phyloP scores from a whole-genome alignment of 228 moss, liverwort and hornwort genomes.

The Sphagnum fallax region DNA sequence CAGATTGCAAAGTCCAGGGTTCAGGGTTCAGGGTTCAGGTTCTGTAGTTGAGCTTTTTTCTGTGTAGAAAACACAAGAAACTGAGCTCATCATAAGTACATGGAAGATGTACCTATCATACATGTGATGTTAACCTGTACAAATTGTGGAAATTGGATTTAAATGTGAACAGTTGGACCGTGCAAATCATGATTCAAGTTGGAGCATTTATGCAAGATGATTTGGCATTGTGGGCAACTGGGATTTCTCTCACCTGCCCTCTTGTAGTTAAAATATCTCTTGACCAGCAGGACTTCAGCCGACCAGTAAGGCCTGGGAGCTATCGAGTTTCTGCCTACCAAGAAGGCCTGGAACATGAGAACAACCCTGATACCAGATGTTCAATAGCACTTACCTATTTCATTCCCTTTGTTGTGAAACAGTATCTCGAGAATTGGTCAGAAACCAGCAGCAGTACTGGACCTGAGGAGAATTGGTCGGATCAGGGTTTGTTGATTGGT shows the following conservation, averaged over 20 bases:
- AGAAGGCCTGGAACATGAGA: slow-evolving; percentile 3
- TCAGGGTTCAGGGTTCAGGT: too few relatives aligned
- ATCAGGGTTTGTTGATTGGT: slow-evolving; percentile 23
- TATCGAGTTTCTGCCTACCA: slow-evolving; percentile 30
- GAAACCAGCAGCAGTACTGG: not conserved
- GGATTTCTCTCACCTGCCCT: slow-evolving; percentile 24
- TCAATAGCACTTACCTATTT: slow-evolving; percentile 39
- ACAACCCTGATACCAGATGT: not conserved
- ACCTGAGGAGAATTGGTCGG: slow-evolving; percentile 9
- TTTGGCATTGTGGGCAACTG: slow-evolving; percentile 33
- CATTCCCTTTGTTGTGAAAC: slow-evolving; percentile 36
- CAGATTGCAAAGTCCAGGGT: not conserved
- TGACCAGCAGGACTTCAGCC: slow-evolving; percentile 15
- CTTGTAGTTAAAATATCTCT: slow-evolving; percentile 41
- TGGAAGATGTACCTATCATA: too few relatives aligned
- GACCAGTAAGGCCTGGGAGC: slow-evolving; percentile 22
- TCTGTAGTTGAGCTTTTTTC: too few relatives aligned
- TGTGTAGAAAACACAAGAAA: too few relatives aligned
- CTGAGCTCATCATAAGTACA: too few relatives aligned
- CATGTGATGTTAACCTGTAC: too few relatives aligned
- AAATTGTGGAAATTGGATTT: too few relatives aligned
- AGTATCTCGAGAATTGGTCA: slow-evolving; percentile 12
- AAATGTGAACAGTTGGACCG: slow-evolving; percentile 19
- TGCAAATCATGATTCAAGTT: slow-evolving; percentile 39
- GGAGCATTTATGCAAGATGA: slow-evolving; percentile 46